Base-by-base conservation (phyloP, 768 basidiomycete species). In the Lactifluus rugatus region DNA sequence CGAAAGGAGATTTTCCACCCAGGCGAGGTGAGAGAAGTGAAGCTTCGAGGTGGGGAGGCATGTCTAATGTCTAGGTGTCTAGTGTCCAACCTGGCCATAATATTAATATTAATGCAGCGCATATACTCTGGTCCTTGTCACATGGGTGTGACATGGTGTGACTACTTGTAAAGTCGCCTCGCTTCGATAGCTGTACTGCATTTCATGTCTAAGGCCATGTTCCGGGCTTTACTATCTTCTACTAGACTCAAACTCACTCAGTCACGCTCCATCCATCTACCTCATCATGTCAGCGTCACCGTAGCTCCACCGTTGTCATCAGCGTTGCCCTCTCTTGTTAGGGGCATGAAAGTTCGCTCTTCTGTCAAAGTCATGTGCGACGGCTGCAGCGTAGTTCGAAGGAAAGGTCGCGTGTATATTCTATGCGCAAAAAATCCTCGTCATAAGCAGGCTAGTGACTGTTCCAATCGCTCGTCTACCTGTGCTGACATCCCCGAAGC, bases 301-400 rank as follows among this genome's bases (percentile, higher is more conserved):
- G 28, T 9, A 31, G 5, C 28, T 31, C 17, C 52, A 4, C 49
- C 58, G n/a, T 36, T 65, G 32, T 57, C 68, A 34, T 65, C 69
- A 42, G 76, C 76, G 10, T 61, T 70, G 7, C 56, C 49, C n/a
- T 49, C 44, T 17, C 68, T 81, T 21, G 70, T 77, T n/a, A 74
- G 88, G 65, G 92, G 93, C 48, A 94, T 96, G 89, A 99, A 99
- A 77, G 93, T 98, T 58, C 83, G 95, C 62, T 87, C 90, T 23
- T 91, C 91, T 3, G 90, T 98, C 65, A 96, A 94, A 75, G 74
- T 82, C 53, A 89, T 95, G 83, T 99, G 95, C 71, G 92, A 93
- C 61, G 91, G 93, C 13, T 99, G 95, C 74, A 83, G 77, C 63
- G 75, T 95, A 48, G 95, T 97, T 36, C 81, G 79, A 71, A 76